Percentiles rank a stretch among this genome's conserved stretches.
phyloP scores from a whole-genome alignment of 352 stramenopile species.

The Halophytophthora polymorphica region DNA sequence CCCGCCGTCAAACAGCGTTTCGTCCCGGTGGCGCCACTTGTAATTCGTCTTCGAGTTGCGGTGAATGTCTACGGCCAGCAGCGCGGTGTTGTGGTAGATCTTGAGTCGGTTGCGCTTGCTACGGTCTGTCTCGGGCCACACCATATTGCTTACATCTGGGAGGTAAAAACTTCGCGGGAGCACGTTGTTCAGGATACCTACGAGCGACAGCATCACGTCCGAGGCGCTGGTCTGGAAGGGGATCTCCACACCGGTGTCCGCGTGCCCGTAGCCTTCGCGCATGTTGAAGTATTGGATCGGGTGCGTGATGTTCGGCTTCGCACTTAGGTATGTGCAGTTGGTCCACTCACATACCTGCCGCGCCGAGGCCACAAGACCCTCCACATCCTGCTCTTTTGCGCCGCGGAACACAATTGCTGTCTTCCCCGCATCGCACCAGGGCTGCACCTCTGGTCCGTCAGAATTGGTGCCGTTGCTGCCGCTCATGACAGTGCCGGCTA shows the following conservation, averaged over 20 bases:
- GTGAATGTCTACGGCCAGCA: constrained; percentile 30
- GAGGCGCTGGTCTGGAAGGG: constrained; percentile 29
- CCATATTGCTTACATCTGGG: constrained; percentile 13
- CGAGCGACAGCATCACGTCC: constrained; percentile 32
- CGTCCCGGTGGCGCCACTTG: constrained; percentile 19
- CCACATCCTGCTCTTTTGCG: constrained; percentile 24
- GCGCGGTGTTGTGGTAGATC: constrained; percentile 30
- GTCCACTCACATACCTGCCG: constrained; percentile 24
- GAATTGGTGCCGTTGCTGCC: no score
- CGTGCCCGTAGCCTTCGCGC: constrained; percentile 33
- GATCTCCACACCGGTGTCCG: constrained; percentile 10
- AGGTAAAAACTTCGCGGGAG: constrained; percentile 25
- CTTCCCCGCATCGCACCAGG: constrained; percentile 27
- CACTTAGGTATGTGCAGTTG: constrained; percentile 27
- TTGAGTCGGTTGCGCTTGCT: constrained; percentile 21
- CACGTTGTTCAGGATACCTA: constrained; percentile 35
- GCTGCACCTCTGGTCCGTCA: constrained; percentile 2
- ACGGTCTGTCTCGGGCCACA: constrained; percentile 2
- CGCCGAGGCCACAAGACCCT: constrained; percentile 19
- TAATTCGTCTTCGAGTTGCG: constrained; percentile 19
- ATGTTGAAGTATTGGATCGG: constrained; percentile 39
- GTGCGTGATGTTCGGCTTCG: constrained; percentile 38
- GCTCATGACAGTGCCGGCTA: no score
- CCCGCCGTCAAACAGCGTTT: no score
- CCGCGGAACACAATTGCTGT: constrained; percentile 36